Base-by-base conservation (phyloP, 2,329 filamentous ascomycete species). In the Pyricularia sp. region DNA sequence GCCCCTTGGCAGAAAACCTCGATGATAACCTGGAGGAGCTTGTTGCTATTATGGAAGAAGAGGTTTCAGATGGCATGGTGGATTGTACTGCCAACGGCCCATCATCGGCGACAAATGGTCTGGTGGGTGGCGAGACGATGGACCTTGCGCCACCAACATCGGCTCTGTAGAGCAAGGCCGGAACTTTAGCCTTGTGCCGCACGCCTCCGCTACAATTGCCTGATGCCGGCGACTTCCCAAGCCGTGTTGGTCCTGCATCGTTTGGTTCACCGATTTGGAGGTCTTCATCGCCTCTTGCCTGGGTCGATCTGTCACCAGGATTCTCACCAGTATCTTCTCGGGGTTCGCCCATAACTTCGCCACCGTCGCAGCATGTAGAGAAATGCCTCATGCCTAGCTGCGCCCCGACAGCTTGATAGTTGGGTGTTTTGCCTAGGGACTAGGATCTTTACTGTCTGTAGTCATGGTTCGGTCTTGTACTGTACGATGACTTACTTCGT, bases 1-100 rank as follows among this genome's bases (percentile, higher is more conserved):
- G 87, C 30, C 81, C 86, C 19, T 81, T 84, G 69, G 87, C 89
- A 62, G 86, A 89, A 68, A 87, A 84, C 68, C 81, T 91, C 44
- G 88, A 91, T 72, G 78, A 80, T 60, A 86, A 85, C 70, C 74
- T 87, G 63, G 82, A 85, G 71, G 83, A 80, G 66, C 75, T 86
- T 67, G 84, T 86, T 69, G 78, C 82, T 61, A 83, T 86, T 79
- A 85, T 86, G 81, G 82, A 86, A 72, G 84, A 86, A 70, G 82
- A 86, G 70, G 76, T 75, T 65, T 81, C 82, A n/a, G 77, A 80
- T 55, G 62, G 73, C 69, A 68, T 72, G 71, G 69, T 13, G 9
- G 26, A 26, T 10, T 33, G 30, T 30, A 31, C 28, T 9, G 60
- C 26, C 26, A 24, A 62, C 13, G 60, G 13, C 22, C 33, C 6